Evolutionary conservation across 2,329 filamentous ascomycete species (phyloP).

Genomic region (Microcera coccophila): DNA sequence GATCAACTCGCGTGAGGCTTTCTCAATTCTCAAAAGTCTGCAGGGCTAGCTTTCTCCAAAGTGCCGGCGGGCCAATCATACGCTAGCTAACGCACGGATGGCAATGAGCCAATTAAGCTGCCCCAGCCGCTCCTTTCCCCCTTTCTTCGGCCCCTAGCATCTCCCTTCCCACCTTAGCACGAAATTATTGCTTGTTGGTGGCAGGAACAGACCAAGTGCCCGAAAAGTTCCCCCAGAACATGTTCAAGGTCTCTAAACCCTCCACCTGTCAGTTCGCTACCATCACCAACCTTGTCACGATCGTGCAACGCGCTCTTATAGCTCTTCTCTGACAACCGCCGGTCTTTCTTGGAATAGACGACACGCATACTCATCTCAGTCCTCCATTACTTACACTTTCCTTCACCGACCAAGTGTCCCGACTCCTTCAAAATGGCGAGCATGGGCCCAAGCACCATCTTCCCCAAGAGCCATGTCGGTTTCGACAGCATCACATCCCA

Average conservation of each 20-base stretch:
- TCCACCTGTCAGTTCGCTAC: slow-evolving; percentile 26
- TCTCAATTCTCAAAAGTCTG: slow-evolving; percentile 31
- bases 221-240: slow-evolving; percentile 39
- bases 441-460: slow-evolving; percentile 69
- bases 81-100: slow-evolving; percentile 29
- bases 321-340: slow-evolving; percentile 14
- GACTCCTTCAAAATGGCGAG: slow-evolving; percentile 45
- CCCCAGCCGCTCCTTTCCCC: slow-evolving; percentile 39
- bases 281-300: slow-evolving; percentile 24
- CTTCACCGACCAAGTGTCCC: slow-evolving; percentile 28
- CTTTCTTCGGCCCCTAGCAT: slow-evolving; percentile 39
- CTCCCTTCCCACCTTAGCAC: slow-evolving; percentile 35
- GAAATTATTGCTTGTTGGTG: slow-evolving; percentile 49
- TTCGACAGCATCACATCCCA: slow-evolving; percentile 99
- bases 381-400: slow-evolving; percentile 29
- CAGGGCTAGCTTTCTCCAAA: slow-evolving; percentile 24
- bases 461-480: slow-evolving; percentile 97
- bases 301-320: slow-evolving; percentile 18
- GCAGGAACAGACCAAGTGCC: slow-evolving; percentile 34
- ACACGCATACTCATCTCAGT: slow-evolving; percentile 13
- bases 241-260: slow-evolving; percentile 26
- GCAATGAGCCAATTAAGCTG: slow-evolving; percentile 28
- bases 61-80: slow-evolving; percentile 30
- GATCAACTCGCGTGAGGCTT: slow-evolving; percentile 22
- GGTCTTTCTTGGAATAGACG: slow-evolving; percentile 29